Conservation (phyloP, 1,139 yeast genomes). For the Pichia terricola region DNA sequence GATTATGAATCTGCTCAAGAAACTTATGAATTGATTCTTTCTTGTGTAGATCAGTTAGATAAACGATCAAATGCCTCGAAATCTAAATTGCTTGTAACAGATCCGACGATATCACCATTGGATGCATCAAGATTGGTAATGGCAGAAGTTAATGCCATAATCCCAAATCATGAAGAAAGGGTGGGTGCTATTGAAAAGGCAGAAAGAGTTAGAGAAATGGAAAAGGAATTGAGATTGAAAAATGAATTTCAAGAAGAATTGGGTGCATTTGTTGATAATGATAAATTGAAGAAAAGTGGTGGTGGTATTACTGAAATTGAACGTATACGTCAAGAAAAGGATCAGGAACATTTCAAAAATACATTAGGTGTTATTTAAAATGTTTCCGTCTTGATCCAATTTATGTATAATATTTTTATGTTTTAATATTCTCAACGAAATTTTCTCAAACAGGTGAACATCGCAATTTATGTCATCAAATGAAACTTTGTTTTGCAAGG, state of each 20-base stretch:
- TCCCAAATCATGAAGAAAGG: constrained; percentile 77
- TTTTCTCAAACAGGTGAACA: constrained; percentile 1
- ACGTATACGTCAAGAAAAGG: constrained; percentile 54
- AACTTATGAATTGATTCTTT: constrained; percentile 71
- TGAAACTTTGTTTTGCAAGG: background rate
- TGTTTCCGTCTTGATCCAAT: background rate
- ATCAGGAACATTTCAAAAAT: constrained; percentile 54
- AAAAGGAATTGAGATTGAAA: constrained; percentile 45
- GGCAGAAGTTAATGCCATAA: constrained; percentile 66
- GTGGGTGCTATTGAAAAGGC: constrained; percentile 85
- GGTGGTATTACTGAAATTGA: constrained; percentile 90
- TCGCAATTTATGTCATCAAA: background rate
- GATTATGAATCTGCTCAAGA: constrained; percentile 75
- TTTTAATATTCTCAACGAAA: constrained; percentile 3
- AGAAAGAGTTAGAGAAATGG: constrained; percentile 69
- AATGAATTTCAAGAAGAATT: constrained; percentile 78
- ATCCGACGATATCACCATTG: constrained; percentile 58
- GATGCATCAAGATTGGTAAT: constrained; percentile 72
- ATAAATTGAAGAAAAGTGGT: constrained; percentile 54
- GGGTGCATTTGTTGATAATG: constrained; percentile 76
- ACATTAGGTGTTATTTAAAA: constrained; percentile 23
- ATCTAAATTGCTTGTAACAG: constrained; percentile 41
- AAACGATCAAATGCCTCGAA: constrained; percentile 30
- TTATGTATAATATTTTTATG: constrained; percentile 5
- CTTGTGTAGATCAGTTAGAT: constrained; percentile 72